These are phyloP conservation scores for Carex scoparia DNA, from an alignment of 176 grass and related monocot species.

Conservation along the genomic window DNA sequence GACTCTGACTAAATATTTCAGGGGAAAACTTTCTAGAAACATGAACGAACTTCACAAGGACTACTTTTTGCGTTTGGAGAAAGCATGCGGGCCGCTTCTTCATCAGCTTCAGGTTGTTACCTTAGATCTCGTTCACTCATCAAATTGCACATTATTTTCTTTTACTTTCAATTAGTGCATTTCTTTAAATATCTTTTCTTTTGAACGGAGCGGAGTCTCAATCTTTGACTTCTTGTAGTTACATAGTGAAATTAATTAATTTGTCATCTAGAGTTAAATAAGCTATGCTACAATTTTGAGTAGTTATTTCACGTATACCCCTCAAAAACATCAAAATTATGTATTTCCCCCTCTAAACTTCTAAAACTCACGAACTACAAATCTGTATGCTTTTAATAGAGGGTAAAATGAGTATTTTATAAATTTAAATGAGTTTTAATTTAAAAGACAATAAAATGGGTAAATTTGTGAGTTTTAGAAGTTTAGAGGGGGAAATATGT, in stretches of 20 bases:
- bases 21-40: background rate
- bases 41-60: slow-evolving; percentile 46
- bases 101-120: slow-evolving; percentile 70
- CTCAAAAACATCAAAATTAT: too few species aligned
- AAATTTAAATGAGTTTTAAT: too few species aligned
- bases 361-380: too few species aligned
- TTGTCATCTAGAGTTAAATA: background rate
- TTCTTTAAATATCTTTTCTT: background rate
- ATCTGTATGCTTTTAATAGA: too few species aligned
- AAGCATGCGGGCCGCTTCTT: slow-evolving; percentile 57
- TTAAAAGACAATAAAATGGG: too few species aligned
- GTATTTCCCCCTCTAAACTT: too few species aligned
- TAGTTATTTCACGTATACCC: background rate
- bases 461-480: too few species aligned
- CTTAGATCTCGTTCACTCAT: background rate
- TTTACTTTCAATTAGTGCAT: background rate
- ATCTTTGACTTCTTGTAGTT: background rate
- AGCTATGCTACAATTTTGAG: background rate
- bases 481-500: too few species aligned
- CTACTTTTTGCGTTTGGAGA: slow-evolving; percentile 57
- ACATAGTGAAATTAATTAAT: too few species aligned
- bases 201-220: background rate
- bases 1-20: background rate
- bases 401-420: too few species aligned
- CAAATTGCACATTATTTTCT: background rate